phyloP scores from a whole-genome alignment of 202 grass and related monocot genomes.

The Bolboschoenoplectus hybrid region DNA sequence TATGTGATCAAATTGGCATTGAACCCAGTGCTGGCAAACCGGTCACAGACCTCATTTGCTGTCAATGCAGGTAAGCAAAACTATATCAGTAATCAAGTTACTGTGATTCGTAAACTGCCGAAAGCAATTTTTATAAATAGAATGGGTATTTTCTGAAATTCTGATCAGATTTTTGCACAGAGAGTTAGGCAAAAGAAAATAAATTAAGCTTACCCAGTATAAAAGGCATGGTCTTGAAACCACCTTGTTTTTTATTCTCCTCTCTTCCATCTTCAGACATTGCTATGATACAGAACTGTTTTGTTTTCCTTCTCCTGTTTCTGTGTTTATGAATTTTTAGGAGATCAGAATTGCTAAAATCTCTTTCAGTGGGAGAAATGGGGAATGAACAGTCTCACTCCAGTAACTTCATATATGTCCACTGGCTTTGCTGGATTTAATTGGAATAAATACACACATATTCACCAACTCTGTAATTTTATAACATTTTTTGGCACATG shows the following conservation, averaged over 20 bases:
- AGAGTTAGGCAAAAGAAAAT: neutral
- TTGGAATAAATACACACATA: neutral
- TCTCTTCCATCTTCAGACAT: constrained; percentile 50
- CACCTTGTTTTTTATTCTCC: constrained; percentile 57
- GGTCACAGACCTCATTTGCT: constrained; percentile 71
- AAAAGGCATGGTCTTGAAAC: constrained; percentile 80
- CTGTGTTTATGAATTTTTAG: neutral
- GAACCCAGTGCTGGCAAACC: constrained; percentile 72
- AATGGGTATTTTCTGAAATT: neutral
- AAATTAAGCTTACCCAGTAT: constrained; percentile 54
- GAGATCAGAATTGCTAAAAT: neutral
- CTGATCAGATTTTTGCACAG: neutral
- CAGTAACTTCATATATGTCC: constrained; percentile 18
- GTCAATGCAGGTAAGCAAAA: neutral
- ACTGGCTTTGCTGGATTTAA: neutral
- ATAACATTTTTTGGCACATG: constrained; percentile 27
- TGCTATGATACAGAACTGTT: neutral
- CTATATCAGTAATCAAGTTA: neutral
- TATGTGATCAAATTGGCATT: constrained; percentile 82
- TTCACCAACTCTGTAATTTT: constrained; percentile 21
- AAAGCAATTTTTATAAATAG: neutral
- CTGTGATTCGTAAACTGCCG: neutral
- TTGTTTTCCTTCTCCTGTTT: neutral
- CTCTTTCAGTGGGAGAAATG: constrained; percentile 9
- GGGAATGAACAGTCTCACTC: constrained; percentile 16